Percentiles rank a stretch among this genome's conserved stretches.
These are phyloP conservation scores for Theobroma grandiflorum DNA, from an alignment of 441 rosid species.

Conservation along the genomic window DNA sequence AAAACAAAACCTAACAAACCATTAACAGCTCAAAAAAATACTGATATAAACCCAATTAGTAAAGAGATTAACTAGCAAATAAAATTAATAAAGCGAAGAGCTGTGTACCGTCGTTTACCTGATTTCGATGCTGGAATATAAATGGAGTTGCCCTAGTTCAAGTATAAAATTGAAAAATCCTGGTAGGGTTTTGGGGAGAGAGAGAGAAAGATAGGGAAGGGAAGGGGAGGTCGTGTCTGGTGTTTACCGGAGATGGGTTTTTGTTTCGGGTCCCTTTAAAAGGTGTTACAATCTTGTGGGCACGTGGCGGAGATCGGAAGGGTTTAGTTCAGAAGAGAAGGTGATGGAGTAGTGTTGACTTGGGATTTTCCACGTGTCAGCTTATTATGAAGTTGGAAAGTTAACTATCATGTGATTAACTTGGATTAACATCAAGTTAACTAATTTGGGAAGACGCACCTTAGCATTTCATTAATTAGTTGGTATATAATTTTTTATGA, in stretches of 20 bases:
- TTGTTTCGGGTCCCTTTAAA: slow-evolving; percentile 13
- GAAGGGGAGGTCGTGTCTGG: not conserved
- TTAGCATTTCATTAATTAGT: too few species aligned
- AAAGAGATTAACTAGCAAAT: not conserved
- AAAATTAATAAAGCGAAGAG: not conserved
- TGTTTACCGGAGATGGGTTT: slow-evolving; percentile 30
- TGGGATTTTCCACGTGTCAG: not conserved
- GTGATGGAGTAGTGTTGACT: not conserved
- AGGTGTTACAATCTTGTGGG: not conserved
- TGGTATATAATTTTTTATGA: too few species aligned
- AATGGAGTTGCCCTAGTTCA: not conserved
- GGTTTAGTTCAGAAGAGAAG: not conserved
- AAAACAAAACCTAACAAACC: not conserved
- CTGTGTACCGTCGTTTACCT: slow-evolving; percentile 7
- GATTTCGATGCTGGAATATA: not conserved
- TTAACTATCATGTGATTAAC: too few species aligned
- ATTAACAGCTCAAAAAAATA: not conserved
- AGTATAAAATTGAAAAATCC: not conserved
- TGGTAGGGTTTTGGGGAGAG: slow-evolving; percentile 7
- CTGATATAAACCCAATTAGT: too few species aligned
- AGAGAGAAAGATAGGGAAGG: not conserved
- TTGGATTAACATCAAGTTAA: too few species aligned
- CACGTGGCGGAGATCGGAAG: slow-evolving; percentile 43
- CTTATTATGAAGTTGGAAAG: not conserved
- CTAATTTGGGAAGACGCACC: too few species aligned